These are phyloP conservation scores for Pseudoscleropodium purum DNA, from an alignment of 225 moss, liverwort and hornwort species.

Conservation along the genomic window DNA sequence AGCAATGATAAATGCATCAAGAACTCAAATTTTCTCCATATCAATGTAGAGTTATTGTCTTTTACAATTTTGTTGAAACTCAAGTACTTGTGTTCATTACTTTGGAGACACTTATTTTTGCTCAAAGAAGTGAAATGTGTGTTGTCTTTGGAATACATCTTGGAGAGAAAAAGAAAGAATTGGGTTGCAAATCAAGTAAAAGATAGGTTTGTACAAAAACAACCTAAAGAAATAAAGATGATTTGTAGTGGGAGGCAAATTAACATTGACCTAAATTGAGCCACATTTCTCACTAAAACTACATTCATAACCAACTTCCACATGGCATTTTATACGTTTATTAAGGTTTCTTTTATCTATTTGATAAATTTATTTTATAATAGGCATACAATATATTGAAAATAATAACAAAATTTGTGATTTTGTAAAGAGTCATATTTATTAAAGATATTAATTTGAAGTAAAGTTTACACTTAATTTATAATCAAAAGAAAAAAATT, in stretches of 20 bases:
- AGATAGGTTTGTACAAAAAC: not conserved
- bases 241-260: not conserved
- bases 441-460: not conserved
- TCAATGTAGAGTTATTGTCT: not conserved
- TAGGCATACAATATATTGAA: too few species aligned
- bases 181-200: not conserved
- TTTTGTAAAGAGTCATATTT: too few species aligned
- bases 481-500: not conserved
- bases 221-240: not conserved
- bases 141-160: not conserved
- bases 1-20: not conserved
- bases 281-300: not conserved
- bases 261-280: not conserved
- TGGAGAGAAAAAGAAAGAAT: not conserved
- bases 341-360: too few species aligned
- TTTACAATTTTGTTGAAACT: not conserved
- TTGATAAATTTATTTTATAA: not conserved
- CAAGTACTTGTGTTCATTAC: not conserved
- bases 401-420: not conserved
- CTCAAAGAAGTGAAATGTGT: not conserved
- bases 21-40: too few species aligned
- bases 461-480: fast-evolving
- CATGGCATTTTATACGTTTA: not conserved
- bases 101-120: not conserved
- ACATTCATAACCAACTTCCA: constrained; percentile 3